Conservation (phyloP, 2,329 filamentous ascomycete species). For the Aaosphaeria pasadenensis region DNA sequence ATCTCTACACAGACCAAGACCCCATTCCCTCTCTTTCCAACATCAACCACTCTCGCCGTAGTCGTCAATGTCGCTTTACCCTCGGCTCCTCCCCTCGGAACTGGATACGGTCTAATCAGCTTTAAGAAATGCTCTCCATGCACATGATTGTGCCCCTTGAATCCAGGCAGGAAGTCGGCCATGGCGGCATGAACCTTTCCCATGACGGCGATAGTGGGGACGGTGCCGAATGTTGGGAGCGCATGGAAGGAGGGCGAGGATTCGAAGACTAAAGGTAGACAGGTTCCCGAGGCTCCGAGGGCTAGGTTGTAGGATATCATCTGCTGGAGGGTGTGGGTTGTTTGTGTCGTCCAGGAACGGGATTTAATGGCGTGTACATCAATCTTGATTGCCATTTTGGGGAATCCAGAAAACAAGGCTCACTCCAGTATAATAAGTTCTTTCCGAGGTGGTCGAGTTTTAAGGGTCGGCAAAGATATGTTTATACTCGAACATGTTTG, state of each 20-base stretch:
- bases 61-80: constrained; percentile 3
- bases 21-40: constrained; percentile 4
- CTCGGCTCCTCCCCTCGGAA: constrained; percentile 1
- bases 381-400: constrained; percentile 4
- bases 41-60: constrained; percentile 8
- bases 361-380: constrained; percentile 7
- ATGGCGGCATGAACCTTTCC: constrained; percentile 8
- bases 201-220: constrained; percentile 10
- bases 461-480: too few relatives aligned
- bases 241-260: constrained; percentile 7
- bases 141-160: constrained; percentile 10
- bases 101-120: constrained; percentile 6
- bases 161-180: constrained; percentile 9
- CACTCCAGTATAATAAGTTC: too few relatives aligned
- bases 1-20: constrained; percentile 10
- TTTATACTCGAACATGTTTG: too few relatives aligned
- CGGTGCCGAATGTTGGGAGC: constrained; percentile 9
- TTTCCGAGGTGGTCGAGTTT: too few relatives aligned
- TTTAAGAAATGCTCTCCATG: constrained; percentile 10
- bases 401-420: background rate
- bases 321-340: constrained; percentile 6
- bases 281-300: constrained; percentile 6
- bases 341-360: constrained; percentile 6
- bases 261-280: constrained; percentile 8
- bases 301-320: constrained; percentile 15